Evolutionary conservation across 2,329 filamentous ascomycete species (phyloP).

Genomic region (Phialophora macrospora): DNA sequence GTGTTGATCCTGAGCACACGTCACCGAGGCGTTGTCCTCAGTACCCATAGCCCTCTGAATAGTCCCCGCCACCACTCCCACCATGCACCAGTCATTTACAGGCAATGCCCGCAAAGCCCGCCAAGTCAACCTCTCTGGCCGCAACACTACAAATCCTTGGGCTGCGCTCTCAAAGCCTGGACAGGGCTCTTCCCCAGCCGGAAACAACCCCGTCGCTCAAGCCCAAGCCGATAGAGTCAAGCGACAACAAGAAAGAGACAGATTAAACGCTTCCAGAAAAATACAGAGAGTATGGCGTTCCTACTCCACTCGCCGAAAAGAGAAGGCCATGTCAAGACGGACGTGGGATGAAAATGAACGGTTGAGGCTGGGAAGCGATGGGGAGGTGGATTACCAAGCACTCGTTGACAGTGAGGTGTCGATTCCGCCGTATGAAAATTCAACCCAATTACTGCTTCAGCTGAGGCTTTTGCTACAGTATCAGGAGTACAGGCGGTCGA

Average conservation of each 20-base stretch:
- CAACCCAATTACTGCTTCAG: constrained; percentile 53
- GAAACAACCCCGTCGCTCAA: constrained; percentile 75
- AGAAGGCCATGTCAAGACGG: constrained; percentile 63
- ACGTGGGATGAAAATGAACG: constrained; percentile 67
- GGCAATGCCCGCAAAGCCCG: constrained; percentile 82
- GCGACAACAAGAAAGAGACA: constrained; percentile 79
- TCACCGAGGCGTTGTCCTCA: neutral
- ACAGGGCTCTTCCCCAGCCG: constrained; percentile 38
- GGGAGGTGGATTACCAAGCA: constrained; percentile 19
- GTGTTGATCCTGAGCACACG: neutral
- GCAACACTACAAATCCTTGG: constrained; percentile 75
- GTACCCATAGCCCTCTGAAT: neutral
- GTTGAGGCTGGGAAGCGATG: constrained; percentile 24
- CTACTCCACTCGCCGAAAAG: constrained; percentile 64
- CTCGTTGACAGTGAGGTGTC: constrained; percentile 43
- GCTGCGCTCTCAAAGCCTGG: constrained; percentile 50
- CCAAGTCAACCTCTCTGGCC: constrained; percentile 92
- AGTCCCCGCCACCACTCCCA: constrained; percentile 3
- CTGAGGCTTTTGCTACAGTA: constrained; percentile 72
- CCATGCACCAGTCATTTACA: constrained; percentile 91
- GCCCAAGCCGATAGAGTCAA: constrained; percentile 84
- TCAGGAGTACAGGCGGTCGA: constrained; percentile 40
- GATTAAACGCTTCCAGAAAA: constrained; percentile 71
- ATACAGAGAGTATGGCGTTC: constrained; percentile 87
- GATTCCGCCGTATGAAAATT: constrained; percentile 43